Evolutionary conservation across 192 early-diverging fungal species (phyloP).

Genomic region (Geosiphon pyriformis): DNA sequence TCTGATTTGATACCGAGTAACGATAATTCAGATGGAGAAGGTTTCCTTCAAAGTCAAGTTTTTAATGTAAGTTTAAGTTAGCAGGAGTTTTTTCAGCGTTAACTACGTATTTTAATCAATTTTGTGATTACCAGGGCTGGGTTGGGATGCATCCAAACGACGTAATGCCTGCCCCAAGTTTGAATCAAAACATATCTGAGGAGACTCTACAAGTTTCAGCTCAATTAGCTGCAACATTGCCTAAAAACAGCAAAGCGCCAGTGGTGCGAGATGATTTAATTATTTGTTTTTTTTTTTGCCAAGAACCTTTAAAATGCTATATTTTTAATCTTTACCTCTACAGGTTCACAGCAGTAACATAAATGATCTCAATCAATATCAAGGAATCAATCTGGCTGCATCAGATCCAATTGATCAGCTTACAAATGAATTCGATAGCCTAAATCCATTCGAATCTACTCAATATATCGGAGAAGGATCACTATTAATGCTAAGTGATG

Average conservation of each 20-base stretch:
- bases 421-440: slow-evolving; percentile 11
- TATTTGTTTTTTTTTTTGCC: too few species aligned
- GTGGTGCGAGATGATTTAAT: too few species aligned
- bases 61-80: not conserved
- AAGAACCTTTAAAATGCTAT: too few species aligned
- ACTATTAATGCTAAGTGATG: slow-evolving; percentile 11
- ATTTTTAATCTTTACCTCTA: too few species aligned
- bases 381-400: not conserved
- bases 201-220: slow-evolving; percentile 10
- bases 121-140: not conserved
- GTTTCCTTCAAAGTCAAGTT: not conserved
- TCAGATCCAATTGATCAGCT: slow-evolving; percentile 20
- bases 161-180: slow-evolving; percentile 12
- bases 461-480: slow-evolving; percentile 17
- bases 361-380: not conserved
- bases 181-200: slow-evolving; percentile 15
- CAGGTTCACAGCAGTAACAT: too few species aligned
- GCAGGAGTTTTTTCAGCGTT: not conserved
- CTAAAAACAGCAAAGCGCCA: not conserved
- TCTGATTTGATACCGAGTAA: not conserved
- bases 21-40: not conserved
- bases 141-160: slow-evolving; percentile 1
- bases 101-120: not conserved
- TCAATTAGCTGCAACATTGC: slow-evolving; percentile 8
- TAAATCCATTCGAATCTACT: slow-evolving; percentile 15